Percentiles rank a stretch among this genome's conserved stretches.
phyloP scores from a whole-genome alignment of 1,139 yeast genomes.

The Scheffersomyces titani region DNA sequence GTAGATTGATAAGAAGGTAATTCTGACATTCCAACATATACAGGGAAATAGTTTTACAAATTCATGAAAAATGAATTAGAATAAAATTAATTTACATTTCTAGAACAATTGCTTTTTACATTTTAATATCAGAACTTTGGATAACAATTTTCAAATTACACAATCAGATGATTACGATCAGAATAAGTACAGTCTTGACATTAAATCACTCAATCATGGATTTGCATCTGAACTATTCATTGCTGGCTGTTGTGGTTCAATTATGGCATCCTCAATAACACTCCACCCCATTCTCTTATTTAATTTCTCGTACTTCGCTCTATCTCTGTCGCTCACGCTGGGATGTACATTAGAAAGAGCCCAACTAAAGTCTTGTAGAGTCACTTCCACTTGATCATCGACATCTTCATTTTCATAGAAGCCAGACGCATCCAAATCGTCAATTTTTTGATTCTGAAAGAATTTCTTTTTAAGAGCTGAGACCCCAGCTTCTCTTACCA shows the following conservation, averaged over 20 bases:
- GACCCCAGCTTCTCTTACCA: slow-evolving; percentile 92
- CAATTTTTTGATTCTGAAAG: slow-evolving; percentile 50
- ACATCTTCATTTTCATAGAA: slow-evolving; percentile 31
- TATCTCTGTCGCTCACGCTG: slow-evolving; percentile 85
- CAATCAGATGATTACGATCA: too few relatives aligned
- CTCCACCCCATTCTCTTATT: slow-evolving; percentile 64
- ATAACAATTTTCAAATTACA: too few relatives aligned
- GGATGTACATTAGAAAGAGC: slow-evolving; percentile 83
- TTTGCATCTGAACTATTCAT: neutral
- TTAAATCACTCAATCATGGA: neutral
- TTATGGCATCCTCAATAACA: slow-evolving; percentile 22
- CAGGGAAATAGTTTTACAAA: too few relatives aligned
- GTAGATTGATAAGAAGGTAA: too few relatives aligned
- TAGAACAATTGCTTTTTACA: too few relatives aligned
- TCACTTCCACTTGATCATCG: slow-evolving; percentile 51
- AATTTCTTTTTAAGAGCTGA: slow-evolving; percentile 75
- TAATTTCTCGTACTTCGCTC: slow-evolving; percentile 69
- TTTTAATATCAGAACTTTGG: too few relatives aligned
- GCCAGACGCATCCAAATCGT: slow-evolving; percentile 50
- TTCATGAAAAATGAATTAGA: too few relatives aligned
- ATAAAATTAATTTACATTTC: too few relatives aligned
- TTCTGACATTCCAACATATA: too few relatives aligned
- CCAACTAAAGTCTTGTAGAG: slow-evolving; percentile 61
- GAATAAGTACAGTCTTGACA: too few relatives aligned
- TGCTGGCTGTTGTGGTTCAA: neutral